Base-by-base conservation (phyloP, 139 green algal genomes). In the Haematococcus lacustris region DNA sequence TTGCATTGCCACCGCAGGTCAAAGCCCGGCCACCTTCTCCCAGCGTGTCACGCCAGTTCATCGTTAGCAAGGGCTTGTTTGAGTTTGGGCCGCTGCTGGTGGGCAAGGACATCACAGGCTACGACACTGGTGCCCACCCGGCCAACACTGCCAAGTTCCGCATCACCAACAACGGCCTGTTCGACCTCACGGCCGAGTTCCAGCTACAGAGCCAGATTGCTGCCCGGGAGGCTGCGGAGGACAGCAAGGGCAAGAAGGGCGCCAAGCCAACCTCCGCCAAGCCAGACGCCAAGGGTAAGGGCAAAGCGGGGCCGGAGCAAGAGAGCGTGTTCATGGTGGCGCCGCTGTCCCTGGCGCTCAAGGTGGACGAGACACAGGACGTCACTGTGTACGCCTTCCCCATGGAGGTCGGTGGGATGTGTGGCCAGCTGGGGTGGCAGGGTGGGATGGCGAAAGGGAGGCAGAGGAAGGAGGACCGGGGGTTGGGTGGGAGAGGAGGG, bases 141-240 rank as follows among this genome's bases (percentile, higher is more conserved):
- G 84, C 88, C 51, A 83, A 94, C 75, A 82, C 70, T 3, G 80
- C 82, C 34, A 81, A 82, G 73, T 72, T 94, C 30, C 80, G 87
- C 41, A 92, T 94, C 82, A 90, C 83, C 38, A 94, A 94, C 83
- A 90, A 85, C 73, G 89, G 89, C n/a, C 72, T 90, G 47, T 93
- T 93, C 68, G 9, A 17, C 17, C 9, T 17, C 9, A 9, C 9
- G 9, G 43, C 43, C 9, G 43, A 53, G 9, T 53, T 53, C 43
- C 17, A 17, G 43, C 43, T 53, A n/a, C n/a, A n/a, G n/a, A n/a
- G n/a, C n/a, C 21, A 32, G 53, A 23, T 30, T 64, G 53, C 53
- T 88, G 77, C 53, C 30, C 66, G 72, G 64, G 80, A 74, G 0
- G 17, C 62, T 38, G 1, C 28, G 2, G 70, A 57, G 1, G 80